Percentiles rank a stretch among this genome's conserved stretches.
Conservation (phyloP, 75 land plant species). For the Cunninghamia lanceolata region DNA sequence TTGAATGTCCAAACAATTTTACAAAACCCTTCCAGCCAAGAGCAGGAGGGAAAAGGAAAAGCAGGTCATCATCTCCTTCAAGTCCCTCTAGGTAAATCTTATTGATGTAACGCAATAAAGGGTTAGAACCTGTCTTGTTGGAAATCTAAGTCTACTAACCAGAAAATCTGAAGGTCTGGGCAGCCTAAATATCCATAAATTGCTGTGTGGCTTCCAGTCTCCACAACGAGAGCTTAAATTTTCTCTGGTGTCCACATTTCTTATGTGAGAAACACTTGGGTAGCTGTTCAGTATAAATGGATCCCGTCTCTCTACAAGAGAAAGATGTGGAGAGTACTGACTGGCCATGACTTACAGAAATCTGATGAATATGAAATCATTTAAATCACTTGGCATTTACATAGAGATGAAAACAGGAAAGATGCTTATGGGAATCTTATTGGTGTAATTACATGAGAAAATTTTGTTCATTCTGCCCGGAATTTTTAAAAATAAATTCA, state of each 20-base stretch:
- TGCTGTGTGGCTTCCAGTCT: background rate
- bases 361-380: background rate
- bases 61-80: background rate
- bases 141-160: background rate
- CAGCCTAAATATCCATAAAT: background rate
- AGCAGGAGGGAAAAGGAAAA: conserved; percentile 5
- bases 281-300: background rate
- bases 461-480: background rate
- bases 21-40: background rate
- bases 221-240: background rate
- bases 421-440: background rate
- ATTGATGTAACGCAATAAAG: background rate
- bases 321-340: background rate
- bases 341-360: background rate
- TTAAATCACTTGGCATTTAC: background rate
- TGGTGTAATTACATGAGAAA: background rate
- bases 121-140: background rate
- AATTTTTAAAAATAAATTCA: background rate
- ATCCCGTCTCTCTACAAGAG: background rate
- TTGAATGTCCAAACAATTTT: background rate
- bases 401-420: background rate
- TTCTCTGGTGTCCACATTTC: background rate
- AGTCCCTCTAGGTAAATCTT: background rate
- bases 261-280: background rate
- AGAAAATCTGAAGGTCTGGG: background rate